phyloP scores from a whole-genome alignment of 306 rosid species.

The Quercus cerris region DNA sequence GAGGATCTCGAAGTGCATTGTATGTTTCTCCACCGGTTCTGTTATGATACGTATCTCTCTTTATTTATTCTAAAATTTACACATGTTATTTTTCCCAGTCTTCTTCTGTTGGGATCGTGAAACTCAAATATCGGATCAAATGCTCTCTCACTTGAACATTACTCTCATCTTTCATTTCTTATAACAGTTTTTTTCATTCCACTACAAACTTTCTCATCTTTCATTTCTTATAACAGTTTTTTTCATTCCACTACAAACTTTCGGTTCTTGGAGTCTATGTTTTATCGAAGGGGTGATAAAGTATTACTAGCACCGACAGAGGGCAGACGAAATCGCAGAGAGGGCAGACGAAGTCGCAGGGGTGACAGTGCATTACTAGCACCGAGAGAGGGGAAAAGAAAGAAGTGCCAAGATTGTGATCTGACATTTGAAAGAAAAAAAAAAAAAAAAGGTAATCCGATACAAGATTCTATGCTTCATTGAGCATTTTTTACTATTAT shows the following conservation, averaged over 20 bases:
- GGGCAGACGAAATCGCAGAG: no score
- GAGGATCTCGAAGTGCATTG: no score
- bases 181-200: no score
- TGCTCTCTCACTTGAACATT: conserved; percentile 20
- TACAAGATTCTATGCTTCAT: neutral
- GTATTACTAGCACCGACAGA: neutral
- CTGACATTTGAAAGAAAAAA: neutral
- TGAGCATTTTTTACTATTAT: neutral
- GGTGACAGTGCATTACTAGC: neutral
- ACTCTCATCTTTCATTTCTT: neutral
- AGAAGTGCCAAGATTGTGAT: conserved; percentile 11
- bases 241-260: no score
- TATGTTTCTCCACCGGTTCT: no score
- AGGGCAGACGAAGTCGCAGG: no score
- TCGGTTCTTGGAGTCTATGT: no score
- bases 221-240: no score
- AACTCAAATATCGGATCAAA: conserved; percentile 49
- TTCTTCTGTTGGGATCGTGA: conserved; percentile 37
- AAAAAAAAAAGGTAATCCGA: neutral
- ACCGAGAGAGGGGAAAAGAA: conserved; percentile 1
- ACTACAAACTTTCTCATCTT: no score
- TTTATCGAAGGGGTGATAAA: no score
- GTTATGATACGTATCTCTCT: neutral
- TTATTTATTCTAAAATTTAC: neutral
- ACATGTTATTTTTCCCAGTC: neutral